Evolutionary conservation across 2,329 filamentous ascomycete genomes (phyloP).

Genomic region (Mycosphaerella sp.): DNA sequence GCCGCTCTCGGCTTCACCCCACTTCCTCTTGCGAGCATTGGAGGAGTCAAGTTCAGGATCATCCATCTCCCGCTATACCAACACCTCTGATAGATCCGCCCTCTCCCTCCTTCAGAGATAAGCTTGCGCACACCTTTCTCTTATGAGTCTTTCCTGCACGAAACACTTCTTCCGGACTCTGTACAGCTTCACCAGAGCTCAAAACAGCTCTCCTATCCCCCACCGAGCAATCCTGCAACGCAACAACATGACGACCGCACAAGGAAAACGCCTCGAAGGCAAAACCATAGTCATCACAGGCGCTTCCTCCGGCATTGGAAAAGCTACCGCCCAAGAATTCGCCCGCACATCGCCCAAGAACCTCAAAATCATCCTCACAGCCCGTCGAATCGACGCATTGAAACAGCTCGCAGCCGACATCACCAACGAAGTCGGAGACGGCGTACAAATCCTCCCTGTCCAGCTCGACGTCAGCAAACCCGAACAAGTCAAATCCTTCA

Average conservation of each 20-base stretch:
- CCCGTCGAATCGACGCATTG: slow-evolving; percentile 74
- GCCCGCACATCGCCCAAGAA: slow-evolving; percentile 74
- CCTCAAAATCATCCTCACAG: slow-evolving; percentile 80
- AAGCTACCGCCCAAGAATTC: slow-evolving; percentile 80
- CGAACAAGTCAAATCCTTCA: slow-evolving; percentile 66
- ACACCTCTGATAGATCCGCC: not conserved
- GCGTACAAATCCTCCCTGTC: slow-evolving; percentile 74
- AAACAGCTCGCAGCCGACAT: slow-evolving; percentile 73
- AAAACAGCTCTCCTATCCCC: not conserved
- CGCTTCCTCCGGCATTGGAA: slow-evolving; percentile 87
- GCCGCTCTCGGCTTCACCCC: no score
- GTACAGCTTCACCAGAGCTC: slow-evolving; percentile 2
- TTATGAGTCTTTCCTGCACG: slow-evolving; percentile 13
- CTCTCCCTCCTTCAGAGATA: slow-evolving; percentile 2
- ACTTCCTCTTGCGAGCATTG: no score
- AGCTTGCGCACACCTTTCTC: slow-evolving; percentile 1
- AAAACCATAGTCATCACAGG: slow-evolving; percentile 92
- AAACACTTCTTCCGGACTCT: slow-evolving; percentile 14
- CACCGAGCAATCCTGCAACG: slow-evolving; percentile 21
- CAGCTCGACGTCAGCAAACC: slow-evolving; percentile 82
- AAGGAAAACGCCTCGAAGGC: slow-evolving; percentile 77
- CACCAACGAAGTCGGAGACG: slow-evolving; percentile 65
- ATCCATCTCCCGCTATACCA: slow-evolving; percentile 12
- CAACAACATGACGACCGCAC: slow-evolving; percentile 61
- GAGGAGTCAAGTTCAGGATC: no score